A percentile compares a stretch with the other conserved stretches of the same genome.
Evolutionary conservation across 192 early-diverging fungal species (phyloP).

Genomic region (Coemansia sp.): DNA sequence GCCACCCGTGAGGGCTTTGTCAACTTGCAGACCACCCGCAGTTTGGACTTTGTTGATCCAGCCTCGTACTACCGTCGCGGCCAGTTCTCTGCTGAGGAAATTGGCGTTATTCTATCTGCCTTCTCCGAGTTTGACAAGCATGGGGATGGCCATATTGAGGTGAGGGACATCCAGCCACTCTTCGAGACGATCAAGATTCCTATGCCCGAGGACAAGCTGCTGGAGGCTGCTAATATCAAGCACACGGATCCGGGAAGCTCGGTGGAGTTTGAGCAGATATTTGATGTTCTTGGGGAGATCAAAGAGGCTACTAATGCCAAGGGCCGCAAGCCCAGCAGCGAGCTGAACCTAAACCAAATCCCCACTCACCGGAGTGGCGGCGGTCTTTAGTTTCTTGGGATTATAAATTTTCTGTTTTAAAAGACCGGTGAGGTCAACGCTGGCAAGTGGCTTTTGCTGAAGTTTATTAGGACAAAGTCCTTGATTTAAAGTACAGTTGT

Average conservation of each 20-base stretch:
- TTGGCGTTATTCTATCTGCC: constrained; percentile 50
- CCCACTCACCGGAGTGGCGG: constrained; percentile 56
- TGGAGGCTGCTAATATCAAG: constrained; percentile 22
- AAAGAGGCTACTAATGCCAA: constrained; percentile 48
- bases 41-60: constrained; percentile 42
- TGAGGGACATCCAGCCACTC: constrained; percentile 41
- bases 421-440: too few relatives aligned
- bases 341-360: constrained; percentile 51
- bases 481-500: too few relatives aligned
- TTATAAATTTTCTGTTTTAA: too few relatives aligned
- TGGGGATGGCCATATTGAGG: constrained; percentile 49
- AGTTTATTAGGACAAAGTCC: too few relatives aligned
- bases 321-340: constrained; percentile 21
- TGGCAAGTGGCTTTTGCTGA: too few relatives aligned
- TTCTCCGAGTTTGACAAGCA: constrained; percentile 54
- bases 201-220: constrained; percentile 12
- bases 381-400: constrained; percentile 43
- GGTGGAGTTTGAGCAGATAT: constrained; percentile 57
- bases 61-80: constrained; percentile 55
- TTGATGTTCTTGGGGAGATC: constrained; percentile 29
- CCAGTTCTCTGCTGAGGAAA: constrained; percentile 53
- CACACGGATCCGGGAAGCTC: constrained; percentile 16
- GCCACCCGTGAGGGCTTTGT: constrained; percentile 17
- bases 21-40: constrained; percentile 26
- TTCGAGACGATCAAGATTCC: constrained; percentile 47